A percentile compares a stretch with the other conserved stretches of the same genome.
Evolutionary conservation across 2,329 filamentous ascomycete genomes (phyloP).

Genomic region (Calonectria naviculata): DNA sequence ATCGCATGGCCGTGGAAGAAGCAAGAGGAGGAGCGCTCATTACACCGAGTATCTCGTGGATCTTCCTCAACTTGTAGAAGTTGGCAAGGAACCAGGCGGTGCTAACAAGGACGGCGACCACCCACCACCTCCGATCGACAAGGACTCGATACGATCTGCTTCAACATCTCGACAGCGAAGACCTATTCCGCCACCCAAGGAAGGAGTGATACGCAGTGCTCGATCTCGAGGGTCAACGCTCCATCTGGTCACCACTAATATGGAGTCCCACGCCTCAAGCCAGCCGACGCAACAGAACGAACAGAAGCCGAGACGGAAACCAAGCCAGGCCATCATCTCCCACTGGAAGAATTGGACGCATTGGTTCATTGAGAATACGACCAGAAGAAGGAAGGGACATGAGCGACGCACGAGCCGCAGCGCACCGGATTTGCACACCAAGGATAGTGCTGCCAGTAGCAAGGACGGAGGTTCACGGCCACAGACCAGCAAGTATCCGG

Average conservation of each 20-base stretch:
- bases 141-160: slow-evolving; percentile 78
- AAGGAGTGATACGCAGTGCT: slow-evolving; percentile 74
- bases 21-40: slow-evolving; percentile 79
- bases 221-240: slow-evolving; percentile 86
- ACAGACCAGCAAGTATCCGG: slow-evolving; percentile 68
- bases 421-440: slow-evolving; percentile 67
- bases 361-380: slow-evolving; percentile 71
- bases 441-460: slow-evolving; percentile 58
- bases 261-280: slow-evolving; percentile 48
- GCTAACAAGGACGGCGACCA: slow-evolving; percentile 55
- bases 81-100: slow-evolving; percentile 55
- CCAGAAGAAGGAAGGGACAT: slow-evolving; percentile 60
- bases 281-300: slow-evolving; percentile 30
- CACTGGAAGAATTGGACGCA: slow-evolving; percentile 74
- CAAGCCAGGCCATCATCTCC: slow-evolving; percentile 68
- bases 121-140: slow-evolving; percentile 81
- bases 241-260: slow-evolving; percentile 80
- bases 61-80: slow-evolving; percentile 81
- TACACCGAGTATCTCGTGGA: slow-evolving; percentile 75
- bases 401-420: slow-evolving; percentile 66
- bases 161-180: slow-evolving; percentile 82
- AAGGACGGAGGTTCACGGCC: slow-evolving; percentile 69
- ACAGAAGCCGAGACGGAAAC: slow-evolving; percentile 65
- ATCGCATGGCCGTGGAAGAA: slow-evolving; percentile 79
- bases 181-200: slow-evolving; percentile 87